A percentile compares a stretch with the other conserved stretches of the same genome.
Evolutionary conservation across 2,329 filamentous ascomycete genomes (phyloP).

Genomic region (Ophioceras dolichostomum): DNA sequence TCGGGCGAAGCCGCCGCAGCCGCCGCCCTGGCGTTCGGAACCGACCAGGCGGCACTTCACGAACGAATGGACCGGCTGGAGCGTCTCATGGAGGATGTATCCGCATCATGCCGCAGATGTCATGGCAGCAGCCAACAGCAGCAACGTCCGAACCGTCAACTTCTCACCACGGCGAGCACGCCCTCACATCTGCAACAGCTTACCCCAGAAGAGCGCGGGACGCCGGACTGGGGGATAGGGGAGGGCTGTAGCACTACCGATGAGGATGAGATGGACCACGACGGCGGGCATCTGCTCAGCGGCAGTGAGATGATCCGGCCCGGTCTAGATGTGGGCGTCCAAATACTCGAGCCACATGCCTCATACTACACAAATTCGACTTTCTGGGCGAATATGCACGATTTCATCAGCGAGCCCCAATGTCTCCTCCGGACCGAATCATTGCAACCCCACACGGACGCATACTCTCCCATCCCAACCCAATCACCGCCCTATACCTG

Average conservation of each 20-base stretch:
- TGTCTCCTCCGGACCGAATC: no score
- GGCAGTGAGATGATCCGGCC: no score
- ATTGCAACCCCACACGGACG: no score
- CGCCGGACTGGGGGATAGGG: neutral
- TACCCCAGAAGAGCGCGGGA: neutral
- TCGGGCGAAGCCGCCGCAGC: neutral
- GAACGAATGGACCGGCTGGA: neutral
- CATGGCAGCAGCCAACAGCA: no score
- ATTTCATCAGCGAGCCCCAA: neutral
- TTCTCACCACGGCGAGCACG: neutral
- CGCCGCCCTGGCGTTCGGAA: neutral
- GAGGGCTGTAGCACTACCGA: no score
- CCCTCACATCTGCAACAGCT: no score
- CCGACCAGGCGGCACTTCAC: neutral
- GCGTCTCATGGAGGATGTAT: neutral
- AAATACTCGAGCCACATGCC: neutral
- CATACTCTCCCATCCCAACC: no score
- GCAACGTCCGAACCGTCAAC: no score
- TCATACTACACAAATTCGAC: neutral
- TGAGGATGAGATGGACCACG: neutral
- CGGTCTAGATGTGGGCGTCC: no score
- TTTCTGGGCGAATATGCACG: conserved; percentile 2
- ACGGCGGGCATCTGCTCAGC: no score
- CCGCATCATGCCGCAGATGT: neutral
- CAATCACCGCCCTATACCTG: neutral